Percentiles rank a stretch among this genome's conserved stretches.
These are phyloP conservation scores for Elaeis oleifera DNA, from an alignment of 202 grass and related monocot genomes.

Conservation along the genomic window DNA sequence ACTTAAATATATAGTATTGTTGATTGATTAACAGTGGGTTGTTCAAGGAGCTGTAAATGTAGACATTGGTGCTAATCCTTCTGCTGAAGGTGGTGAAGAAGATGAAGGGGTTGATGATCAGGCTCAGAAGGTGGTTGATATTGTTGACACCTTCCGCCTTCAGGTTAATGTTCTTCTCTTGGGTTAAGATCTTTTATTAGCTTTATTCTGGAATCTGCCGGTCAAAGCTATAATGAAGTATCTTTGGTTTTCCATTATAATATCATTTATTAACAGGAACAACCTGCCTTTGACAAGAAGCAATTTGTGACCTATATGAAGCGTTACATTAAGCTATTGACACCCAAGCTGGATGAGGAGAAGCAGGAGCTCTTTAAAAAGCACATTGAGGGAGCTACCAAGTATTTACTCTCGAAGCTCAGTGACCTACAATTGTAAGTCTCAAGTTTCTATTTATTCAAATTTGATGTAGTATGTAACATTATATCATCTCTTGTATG, in stretches of 20 bases:
- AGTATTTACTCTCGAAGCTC: constrained; percentile 54
- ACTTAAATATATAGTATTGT: neutral
- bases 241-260: neutral
- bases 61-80: constrained; percentile 85
- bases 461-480: too few relatives aligned
- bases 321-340: constrained; percentile 60
- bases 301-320: constrained; percentile 59
- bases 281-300: constrained; percentile 79
- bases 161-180: constrained; percentile 31
- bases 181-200: neutral
- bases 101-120: constrained; percentile 65
- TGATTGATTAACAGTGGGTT: constrained; percentile 50
- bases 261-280: constrained; percentile 43
- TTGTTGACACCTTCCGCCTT: constrained; percentile 82
- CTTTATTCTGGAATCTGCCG: too few relatives aligned
- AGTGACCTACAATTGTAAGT: constrained; percentile 92
- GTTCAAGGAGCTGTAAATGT: constrained; percentile 46
- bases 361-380: constrained; percentile 51
- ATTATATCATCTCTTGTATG: too few relatives aligned
- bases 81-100: constrained; percentile 55
- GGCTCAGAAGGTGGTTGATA: constrained; percentile 64
- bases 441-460: too few relatives aligned
- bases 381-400: constrained; percentile 58
- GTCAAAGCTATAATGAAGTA: neutral
- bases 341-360: constrained; percentile 30